Percentiles rank a stretch among this genome's conserved stretches.
Conservation (phyloP, 108 stramenopile genomes). For the Parmales sp. region DNA sequence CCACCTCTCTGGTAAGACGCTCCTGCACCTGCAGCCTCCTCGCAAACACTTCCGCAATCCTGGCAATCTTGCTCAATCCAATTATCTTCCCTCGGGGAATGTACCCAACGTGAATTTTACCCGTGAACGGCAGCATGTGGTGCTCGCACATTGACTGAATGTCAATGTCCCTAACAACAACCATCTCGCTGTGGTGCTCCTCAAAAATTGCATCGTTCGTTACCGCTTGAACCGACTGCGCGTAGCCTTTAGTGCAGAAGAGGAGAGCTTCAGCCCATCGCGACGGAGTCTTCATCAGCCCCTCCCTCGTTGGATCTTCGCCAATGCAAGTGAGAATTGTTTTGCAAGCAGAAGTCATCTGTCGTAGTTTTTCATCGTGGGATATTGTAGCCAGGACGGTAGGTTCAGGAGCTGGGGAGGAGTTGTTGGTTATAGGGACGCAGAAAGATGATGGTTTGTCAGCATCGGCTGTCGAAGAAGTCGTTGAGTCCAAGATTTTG, state of each 20-base stretch:
- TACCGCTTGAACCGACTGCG: constrained; percentile 54
- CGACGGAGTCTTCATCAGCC: constrained; percentile 77
- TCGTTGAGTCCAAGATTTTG: too few relatives aligned
- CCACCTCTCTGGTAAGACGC: constrained; percentile 89
- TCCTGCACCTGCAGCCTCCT: constrained; percentile 97
- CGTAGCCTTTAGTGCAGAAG: constrained; percentile 83
- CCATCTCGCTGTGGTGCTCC: constrained; percentile 67
- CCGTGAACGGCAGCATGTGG: constrained; percentile 96
- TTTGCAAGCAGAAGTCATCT: constrained; percentile 73
- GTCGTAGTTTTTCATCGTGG: constrained; percentile 38
- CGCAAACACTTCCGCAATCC: constrained; percentile 81
- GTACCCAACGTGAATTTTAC: constrained; percentile 92
- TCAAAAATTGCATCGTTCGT: constrained; percentile 85
- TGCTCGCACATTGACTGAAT: constrained; percentile 94
- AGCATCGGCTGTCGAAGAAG: too few relatives aligned
- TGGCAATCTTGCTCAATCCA: constrained; percentile 43
- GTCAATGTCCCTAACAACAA: constrained; percentile 92
- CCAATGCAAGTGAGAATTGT: constrained; percentile 90
- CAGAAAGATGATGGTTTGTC: too few relatives aligned
- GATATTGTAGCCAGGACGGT: not conserved
- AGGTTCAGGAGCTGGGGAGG: too few relatives aligned
- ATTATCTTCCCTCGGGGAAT: constrained; percentile 81
- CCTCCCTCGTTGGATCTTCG: constrained; percentile 87
- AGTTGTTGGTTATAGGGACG: too few relatives aligned
- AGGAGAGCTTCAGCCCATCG: constrained; percentile 92